Base-by-base conservation (phyloP, 2,329 filamentous ascomycete species). In the Ascochyta lentis region DNA sequence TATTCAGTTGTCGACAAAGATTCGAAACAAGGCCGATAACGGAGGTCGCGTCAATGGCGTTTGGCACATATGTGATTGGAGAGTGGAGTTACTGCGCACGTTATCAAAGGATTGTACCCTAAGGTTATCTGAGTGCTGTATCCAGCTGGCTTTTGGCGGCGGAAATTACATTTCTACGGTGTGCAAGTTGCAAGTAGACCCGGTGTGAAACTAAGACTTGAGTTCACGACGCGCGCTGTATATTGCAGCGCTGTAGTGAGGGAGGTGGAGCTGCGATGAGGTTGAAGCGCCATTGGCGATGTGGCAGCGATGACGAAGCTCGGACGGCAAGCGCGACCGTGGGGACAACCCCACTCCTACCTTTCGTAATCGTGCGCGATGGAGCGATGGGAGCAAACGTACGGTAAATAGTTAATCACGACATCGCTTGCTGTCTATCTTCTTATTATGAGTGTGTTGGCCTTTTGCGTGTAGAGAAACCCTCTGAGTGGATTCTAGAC, bases 241-340 rank as follows among this genome's bases (percentile, higher is more conserved):
- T 19, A 19, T 19, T 19, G 19, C 19, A 26, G 24, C 24, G 24
- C 24, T 26, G 24, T 6, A 26, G 24, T 6, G 6, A 26, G 24
- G 24, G 24, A 26, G 24, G 24, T 6, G 24, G 19, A 19, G 24
- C 8, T 39, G 37, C 10, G 37, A 23, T 12, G 37, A 39, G 35
- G 10, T 10, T 24, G 15, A 15, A 24, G 37, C 10, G 10, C 1
- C 12, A 31, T 4, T 12, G 29, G 9, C 3, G 33, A 33, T 34
- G 49, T 15, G 23, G 41, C 40, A 44, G 35, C 27, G n/a, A 46
- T 52, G 42, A 53, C 50, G 43, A 37, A 42, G 29, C 26, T 39
- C 23, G 29, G 23, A 27, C 15, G 31, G 49, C 43, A 33, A 8
- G 24, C 24, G 7, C 31, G 16, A 45, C 22, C 34, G 40, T 35